Conservation (phyloP, 73 alveolate species). For the Paramecium bursaria region DNA sequence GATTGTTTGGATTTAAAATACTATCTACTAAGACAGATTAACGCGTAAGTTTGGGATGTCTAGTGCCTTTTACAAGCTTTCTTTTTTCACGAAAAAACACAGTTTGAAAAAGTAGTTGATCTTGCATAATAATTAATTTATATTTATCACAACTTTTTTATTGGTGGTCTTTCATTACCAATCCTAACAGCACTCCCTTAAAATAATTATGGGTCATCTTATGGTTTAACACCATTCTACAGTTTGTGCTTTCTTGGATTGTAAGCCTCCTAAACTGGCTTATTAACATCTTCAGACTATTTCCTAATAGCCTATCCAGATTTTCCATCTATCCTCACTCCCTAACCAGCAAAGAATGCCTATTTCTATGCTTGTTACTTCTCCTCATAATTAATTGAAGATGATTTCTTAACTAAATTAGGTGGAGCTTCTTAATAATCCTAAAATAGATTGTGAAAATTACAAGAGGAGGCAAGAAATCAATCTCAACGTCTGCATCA, state of each 20-base stretch:
- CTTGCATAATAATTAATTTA: too few species aligned
- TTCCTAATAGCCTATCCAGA: slow-evolving; percentile 80
- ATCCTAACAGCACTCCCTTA: not conserved
- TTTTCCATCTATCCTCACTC: slow-evolving; percentile 87
- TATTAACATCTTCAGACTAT: slow-evolving; percentile 73
- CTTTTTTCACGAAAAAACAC: too few species aligned
- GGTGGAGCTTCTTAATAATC: slow-evolving; percentile 91
- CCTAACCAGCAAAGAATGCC: slow-evolving; percentile 76
- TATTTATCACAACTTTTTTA: slow-evolving; percentile 1
- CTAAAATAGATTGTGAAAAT: slow-evolving; percentile 18
- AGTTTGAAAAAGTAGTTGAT: too few species aligned
- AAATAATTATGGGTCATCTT: not conserved
- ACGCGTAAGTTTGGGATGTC: too few species aligned
- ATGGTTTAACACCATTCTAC: slow-evolving; percentile 75
- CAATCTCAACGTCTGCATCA: slow-evolving; percentile 96
- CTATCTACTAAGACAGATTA: not conserved
- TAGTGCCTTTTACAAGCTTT: too few species aligned
- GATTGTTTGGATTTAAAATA: not conserved
- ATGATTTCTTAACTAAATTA: slow-evolving; percentile 75
- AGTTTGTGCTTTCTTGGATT: slow-evolving; percentile 93
- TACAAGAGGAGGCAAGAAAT: slow-evolving; percentile 89
- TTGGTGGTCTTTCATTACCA: not conserved
- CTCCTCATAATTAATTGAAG: slow-evolving; percentile 79
- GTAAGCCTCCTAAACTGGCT: slow-evolving; percentile 81
- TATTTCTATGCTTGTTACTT: slow-evolving; percentile 76